phyloP scores from a whole-genome alignment of 2,329 filamentous ascomycete genomes.

The Dryadomyces quercivorus region DNA sequence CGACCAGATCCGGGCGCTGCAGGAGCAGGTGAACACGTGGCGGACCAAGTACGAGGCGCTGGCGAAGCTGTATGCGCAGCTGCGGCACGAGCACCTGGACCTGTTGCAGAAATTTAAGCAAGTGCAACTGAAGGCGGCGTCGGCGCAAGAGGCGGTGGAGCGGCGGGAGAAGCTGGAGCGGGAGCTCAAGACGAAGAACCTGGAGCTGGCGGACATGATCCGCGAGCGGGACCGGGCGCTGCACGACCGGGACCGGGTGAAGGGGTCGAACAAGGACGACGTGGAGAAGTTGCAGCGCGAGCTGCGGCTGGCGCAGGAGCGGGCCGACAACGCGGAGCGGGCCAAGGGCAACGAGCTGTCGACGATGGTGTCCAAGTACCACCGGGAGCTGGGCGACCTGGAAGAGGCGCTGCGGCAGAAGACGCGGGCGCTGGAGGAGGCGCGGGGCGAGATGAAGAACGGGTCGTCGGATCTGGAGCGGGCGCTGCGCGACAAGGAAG shows the following conservation, averaged over 20 bases:
- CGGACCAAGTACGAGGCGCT: constrained; percentile 91
- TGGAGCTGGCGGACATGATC: constrained; percentile 98
- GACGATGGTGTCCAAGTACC: constrained; percentile 88
- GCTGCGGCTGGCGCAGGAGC: constrained; percentile 80
- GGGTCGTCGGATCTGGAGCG: constrained; percentile 78
- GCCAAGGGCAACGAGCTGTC: constrained; percentile 93
- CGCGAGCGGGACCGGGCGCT: constrained; percentile 86
- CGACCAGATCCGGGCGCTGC: constrained; percentile 82
- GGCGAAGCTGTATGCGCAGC: constrained; percentile 92
- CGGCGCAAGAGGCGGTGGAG: constrained; percentile 93
- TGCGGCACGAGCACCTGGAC: constrained; percentile 89
- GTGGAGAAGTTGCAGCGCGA: constrained; percentile 90
- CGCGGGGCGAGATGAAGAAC: constrained; percentile 65
- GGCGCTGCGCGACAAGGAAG: constrained; percentile 83
- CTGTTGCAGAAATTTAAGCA: constrained; percentile 92
- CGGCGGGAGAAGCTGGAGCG: constrained; percentile 88
- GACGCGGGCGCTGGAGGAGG: constrained; percentile 73
- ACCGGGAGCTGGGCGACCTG: constrained; percentile 91
- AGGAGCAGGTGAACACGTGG: constrained; percentile 98
- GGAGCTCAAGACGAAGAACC: constrained; percentile 97
- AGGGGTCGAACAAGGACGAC: constrained; percentile 81
- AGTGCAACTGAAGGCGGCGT: constrained; percentile 91
- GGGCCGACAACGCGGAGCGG: constrained; percentile 82
- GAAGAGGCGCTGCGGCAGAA: constrained; percentile 87
- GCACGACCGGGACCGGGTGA: constrained; percentile 82